Conservation (phyloP, 768 basidiomycete species). For the Suillus luteus region DNA sequence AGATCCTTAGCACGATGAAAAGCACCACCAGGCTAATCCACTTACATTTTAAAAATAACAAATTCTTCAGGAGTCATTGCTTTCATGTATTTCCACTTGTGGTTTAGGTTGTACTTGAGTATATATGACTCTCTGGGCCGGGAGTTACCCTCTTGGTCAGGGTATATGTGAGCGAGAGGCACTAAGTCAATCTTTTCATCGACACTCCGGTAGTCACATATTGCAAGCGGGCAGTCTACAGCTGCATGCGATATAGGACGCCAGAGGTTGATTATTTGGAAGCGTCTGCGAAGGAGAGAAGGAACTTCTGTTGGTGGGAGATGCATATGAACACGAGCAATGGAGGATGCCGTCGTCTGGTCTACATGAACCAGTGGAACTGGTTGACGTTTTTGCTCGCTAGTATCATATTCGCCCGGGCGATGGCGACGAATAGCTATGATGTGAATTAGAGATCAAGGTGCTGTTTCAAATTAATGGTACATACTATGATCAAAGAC, state of each 20-base stretch:
- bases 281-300: conserved; percentile 42
- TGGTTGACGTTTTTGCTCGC: conserved; percentile 45
- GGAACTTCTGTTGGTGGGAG: conserved; percentile 42
- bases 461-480: background rate
- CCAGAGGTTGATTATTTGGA: conserved; percentile 59
- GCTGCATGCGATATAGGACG: conserved; percentile 49
- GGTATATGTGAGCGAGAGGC: conserved; percentile 40
- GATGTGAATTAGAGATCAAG: background rate
- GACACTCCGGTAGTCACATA: conserved; percentile 49
- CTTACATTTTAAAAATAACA: conserved; percentile 50
- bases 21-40: background rate
- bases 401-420: conserved; percentile 28
- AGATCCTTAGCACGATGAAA: background rate
- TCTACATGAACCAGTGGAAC: conserved; percentile 46
- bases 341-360: conserved; percentile 43
- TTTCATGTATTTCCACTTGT: conserved; percentile 48
- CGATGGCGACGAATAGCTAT: background rate
- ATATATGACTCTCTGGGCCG: conserved; percentile 36
- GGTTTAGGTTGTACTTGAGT: conserved; percentile 40
- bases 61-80: conserved; percentile 46
- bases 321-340: conserved; percentile 44
- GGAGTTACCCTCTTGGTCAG: conserved; percentile 38
- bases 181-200: conserved; percentile 40
- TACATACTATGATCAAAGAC: background rate
- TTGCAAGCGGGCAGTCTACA: conserved; percentile 48